Evolutionary conservation across 768 basidiomycete species (phyloP).

Genomic region (Lentinula raphanica): DNA sequence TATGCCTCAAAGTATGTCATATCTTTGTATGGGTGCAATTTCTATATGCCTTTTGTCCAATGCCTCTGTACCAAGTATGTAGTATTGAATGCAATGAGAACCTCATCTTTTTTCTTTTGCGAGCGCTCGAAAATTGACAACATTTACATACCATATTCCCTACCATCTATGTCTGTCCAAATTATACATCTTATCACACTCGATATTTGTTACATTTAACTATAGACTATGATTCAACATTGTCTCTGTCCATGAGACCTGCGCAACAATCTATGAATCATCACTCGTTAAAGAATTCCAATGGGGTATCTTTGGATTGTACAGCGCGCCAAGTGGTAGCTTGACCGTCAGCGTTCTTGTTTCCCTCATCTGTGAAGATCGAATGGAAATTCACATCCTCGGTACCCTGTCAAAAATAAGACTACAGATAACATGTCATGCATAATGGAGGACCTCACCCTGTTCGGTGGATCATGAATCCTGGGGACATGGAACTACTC

Average conservation of each 20-base stretch:
- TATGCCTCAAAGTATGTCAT: background rate
- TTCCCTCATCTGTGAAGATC: slow-evolving; percentile 57
- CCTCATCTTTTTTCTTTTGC: too few relatives aligned
- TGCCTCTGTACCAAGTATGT: background rate
- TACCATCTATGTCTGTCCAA: too few relatives aligned
- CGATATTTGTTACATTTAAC: too few relatives aligned
- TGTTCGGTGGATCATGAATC: slow-evolving; percentile 72
- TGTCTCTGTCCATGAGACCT: background rate
- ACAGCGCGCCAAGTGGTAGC: slow-evolving; percentile 62
- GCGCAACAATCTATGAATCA: background rate
- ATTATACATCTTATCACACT: too few relatives aligned
- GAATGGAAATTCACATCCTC: slow-evolving; percentile 71
- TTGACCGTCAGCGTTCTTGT: slow-evolving; percentile 38
- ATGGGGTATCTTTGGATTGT: slow-evolving; percentile 49
- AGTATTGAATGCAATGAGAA: too few relatives aligned
- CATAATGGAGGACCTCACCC: slow-evolving; percentile 33
- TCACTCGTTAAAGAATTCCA: slow-evolving; percentile 72
- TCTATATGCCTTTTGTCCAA: background rate
- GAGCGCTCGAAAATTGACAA: too few relatives aligned
- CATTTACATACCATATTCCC: too few relatives aligned
- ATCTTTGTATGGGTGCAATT: background rate
- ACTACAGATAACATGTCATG: background rate
- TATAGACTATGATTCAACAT: background rate
- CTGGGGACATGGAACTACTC: slow-evolving; percentile 26
- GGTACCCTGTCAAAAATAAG: slow-evolving; percentile 37